Evolutionary conservation across 2,329 filamentous ascomycete species (phyloP), one percentile per base, ranked within the genome.

Genomic region (Westerdykella ornata): DNA sequence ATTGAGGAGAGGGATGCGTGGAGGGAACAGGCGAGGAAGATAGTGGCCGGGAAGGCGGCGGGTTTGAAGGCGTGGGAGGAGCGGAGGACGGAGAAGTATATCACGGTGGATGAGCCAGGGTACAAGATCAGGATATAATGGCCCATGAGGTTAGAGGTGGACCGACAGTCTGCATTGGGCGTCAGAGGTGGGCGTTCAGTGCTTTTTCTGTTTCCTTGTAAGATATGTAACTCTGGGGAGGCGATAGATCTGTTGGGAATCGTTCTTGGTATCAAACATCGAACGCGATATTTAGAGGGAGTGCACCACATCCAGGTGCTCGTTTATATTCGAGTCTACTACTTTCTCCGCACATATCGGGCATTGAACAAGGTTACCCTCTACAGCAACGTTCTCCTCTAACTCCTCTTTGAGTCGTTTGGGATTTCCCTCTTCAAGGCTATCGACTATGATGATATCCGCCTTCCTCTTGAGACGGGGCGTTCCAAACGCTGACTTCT

Each of bases 11-110:
- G 53, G 29, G 56, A 62, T 20, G 54, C 68, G 30, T 40, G 49
- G 41, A 65, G 65, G 49, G 59, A 65, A 56, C 66, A 68, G 35
- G 57, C 65, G 50, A 60, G 70, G 39, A 40, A 54, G 59, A 58
- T 53, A 30, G 59, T 56, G 54, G 57, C 58, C 34, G 41, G 50
- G 41, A 65, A 65, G 49, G 60, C 65, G 57, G 66, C 67, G 35
- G 57, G 65, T 49, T 60, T 70, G 40, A 40, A 54, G 59, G 59
- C 52, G 32, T 60, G 57, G 56, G 59, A 59, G 35, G 44, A 52
- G 35, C 44, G 45, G 45, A 55, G 59, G 35, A 48, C 56, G 30
- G 41, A 19, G 12, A 54, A 54, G 43, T 15, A 17, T 14, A 33
- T 33, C 8, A 33, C 30, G 19, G 34, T 22, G 14, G 35, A 46